Percentiles rank a stretch among this genome's conserved stretches.
Evolutionary conservation across 2,329 filamentous ascomycete genomes (phyloP).

Genomic region (Talaromyces sp.): DNA sequence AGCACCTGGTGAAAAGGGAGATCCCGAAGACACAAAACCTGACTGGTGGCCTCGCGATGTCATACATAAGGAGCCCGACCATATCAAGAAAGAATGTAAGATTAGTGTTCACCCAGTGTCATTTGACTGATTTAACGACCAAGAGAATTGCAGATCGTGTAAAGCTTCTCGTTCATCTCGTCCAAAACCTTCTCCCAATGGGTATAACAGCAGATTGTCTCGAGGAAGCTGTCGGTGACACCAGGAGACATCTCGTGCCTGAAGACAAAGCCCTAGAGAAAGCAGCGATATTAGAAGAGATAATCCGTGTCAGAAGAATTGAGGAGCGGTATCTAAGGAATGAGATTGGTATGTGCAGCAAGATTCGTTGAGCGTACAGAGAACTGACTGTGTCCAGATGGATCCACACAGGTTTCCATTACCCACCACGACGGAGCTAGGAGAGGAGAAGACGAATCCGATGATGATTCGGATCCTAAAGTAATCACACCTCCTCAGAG

Average conservation of each 20-base stretch:
- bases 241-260: conserved; percentile 37
- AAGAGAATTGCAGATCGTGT: conserved; percentile 12
- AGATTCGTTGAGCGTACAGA: background rate
- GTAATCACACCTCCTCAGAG: conserved; percentile 8
- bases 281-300: conserved; percentile 40
- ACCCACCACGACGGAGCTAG: conserved; percentile 35
- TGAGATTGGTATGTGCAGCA: conserved; percentile 37
- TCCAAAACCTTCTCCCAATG: conserved; percentile 36
- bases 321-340: conserved; percentile 41
- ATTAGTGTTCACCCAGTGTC: background rate
- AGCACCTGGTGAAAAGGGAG: conserved; percentile 36
- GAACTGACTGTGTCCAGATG: conserved; percentile 26
- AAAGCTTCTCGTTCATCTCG: conserved; percentile 39
- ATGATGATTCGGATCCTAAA: conserved; percentile 28
- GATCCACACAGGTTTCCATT: conserved; percentile 37
- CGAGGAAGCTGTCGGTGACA: conserved; percentile 39
- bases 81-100: conserved; percentile 47
- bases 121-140: background rate
- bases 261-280: conserved; percentile 23
- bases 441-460: conserved; percentile 28
- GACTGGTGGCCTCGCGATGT: conserved; percentile 33
- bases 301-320: conserved; percentile 39
- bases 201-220: conserved; percentile 40
- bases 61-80: conserved; percentile 49
- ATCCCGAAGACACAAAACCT: conserved; percentile 39